Evolutionary conservation across 305 asterid genomes (phyloP).

Genomic region (Coffea humblotiana): DNA sequence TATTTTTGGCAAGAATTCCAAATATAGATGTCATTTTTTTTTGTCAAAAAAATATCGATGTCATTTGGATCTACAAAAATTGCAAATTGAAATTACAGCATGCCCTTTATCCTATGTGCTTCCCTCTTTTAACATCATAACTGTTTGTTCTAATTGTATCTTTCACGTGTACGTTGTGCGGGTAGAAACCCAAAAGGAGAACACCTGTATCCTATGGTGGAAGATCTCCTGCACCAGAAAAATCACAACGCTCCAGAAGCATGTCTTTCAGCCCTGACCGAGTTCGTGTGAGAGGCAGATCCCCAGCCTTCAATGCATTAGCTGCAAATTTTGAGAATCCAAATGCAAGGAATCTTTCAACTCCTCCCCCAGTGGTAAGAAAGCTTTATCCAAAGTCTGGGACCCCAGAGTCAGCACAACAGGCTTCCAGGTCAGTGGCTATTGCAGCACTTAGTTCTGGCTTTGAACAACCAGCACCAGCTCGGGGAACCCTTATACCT

Average conservation of each 20-base stretch:
- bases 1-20: not conserved
- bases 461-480: constrained; percentile 58
- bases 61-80: not conserved
- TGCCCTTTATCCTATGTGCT: not conserved
- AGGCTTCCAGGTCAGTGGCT: constrained; percentile 72
- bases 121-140: not conserved
- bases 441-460: constrained; percentile 63
- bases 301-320: constrained; percentile 96
- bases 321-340: constrained; percentile 88
- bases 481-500: constrained; percentile 55
- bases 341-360: constrained; percentile 79
- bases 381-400: constrained; percentile 76
- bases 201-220: constrained; percentile 58
- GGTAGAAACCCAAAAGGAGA: constrained; percentile 87
- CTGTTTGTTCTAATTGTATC: constrained; percentile 8
- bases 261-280: constrained; percentile 80
- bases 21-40: not conserved
- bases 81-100: constrained; percentile 1
- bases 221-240: constrained; percentile 74
- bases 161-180: constrained; percentile 14
- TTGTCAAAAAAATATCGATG: not conserved
- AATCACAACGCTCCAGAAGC: constrained; percentile 92
- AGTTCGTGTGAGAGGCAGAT: constrained; percentile 91
- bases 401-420: constrained; percentile 47
- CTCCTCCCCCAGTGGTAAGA: constrained; percentile 90